Percentiles rank a stretch among this genome's conserved stretches.
phyloP scores from a whole-genome alignment of 495 filamentous ascomycete genomes.

The Daldinia childiae region DNA sequence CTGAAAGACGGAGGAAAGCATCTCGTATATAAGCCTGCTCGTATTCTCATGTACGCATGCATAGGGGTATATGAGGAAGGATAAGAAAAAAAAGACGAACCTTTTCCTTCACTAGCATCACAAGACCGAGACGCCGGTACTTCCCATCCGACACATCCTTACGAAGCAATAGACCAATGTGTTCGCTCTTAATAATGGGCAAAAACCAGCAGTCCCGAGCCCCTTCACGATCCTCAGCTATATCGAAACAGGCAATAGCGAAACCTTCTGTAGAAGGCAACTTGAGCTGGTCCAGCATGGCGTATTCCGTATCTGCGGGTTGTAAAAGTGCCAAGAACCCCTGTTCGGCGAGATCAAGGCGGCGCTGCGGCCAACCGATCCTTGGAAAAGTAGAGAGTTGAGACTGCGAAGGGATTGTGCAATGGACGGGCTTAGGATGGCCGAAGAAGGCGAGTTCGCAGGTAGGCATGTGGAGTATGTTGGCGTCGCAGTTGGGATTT shows the following conservation, averaged over 20 bases:
- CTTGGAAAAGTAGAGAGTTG: background rate
- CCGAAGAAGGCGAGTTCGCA: constrained; percentile 35
- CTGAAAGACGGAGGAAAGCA: background rate
- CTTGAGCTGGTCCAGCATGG: background rate
- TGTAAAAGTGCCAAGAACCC: constrained; percentile 22
- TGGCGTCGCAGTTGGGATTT: constrained; percentile 26
- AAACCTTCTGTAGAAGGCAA: constrained; percentile 1
- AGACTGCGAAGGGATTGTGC: background rate
- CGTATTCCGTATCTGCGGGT: constrained; percentile 13
- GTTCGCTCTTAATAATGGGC: constrained; percentile 10
- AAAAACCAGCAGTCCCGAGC: constrained; percentile 30
- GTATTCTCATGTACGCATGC: background rate
- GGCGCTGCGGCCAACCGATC: background rate
- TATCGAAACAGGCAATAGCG: constrained; percentile 25
- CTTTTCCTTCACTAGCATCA: constrained; percentile 15
- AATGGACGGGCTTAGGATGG: constrained; percentile 25
- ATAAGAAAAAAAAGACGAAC: constrained; percentile 14
- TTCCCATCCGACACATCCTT: constrained; percentile 25
- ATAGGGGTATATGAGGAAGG: background rate
- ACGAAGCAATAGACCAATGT: constrained; percentile 17
- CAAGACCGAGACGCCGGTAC: constrained; percentile 31
- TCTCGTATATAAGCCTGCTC: background rate
- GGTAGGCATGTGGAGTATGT: constrained; percentile 21
- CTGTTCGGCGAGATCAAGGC: background rate
- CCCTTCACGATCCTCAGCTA: constrained; percentile 12